These are phyloP conservation scores for Coemansia sp. DNA, from an alignment of 192 early-diverging fungal species.

Conservation along the genomic window DNA sequence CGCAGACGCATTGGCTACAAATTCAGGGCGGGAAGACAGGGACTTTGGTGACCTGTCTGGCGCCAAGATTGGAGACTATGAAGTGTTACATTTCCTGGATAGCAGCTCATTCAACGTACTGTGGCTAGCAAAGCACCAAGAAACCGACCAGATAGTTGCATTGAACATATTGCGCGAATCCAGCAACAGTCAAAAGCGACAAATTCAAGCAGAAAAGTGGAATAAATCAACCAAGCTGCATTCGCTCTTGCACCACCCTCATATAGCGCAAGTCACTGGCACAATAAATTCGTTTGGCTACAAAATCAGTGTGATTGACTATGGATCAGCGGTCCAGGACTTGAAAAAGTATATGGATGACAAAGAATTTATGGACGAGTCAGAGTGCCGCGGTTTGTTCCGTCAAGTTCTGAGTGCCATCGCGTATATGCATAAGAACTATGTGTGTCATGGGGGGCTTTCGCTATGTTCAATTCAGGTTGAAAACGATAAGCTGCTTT, in stretches of 20 bases:
- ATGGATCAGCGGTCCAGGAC: background rate
- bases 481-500: background rate
- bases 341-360: background rate
- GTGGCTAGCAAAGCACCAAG: too few species aligned
- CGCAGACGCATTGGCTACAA: too few species aligned
- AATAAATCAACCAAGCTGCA: background rate
- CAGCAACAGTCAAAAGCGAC: background rate
- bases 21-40: too few species aligned
- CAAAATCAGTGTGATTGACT: background rate
- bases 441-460: background rate
- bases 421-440: background rate
- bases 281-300: background rate
- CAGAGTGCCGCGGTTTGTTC: background rate
- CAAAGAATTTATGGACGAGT: background rate
- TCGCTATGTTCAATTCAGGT: background rate
- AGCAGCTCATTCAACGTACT: too few species aligned
- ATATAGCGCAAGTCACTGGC: background rate
- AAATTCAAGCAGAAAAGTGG: background rate
- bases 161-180: too few species aligned
- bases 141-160: too few species aligned
- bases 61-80: too few species aligned
- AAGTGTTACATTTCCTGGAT: too few species aligned
- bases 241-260: background rate
- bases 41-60: too few species aligned
- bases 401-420: background rate